A percentile compares a stretch with the other conserved stretches of the same genome.
Evolutionary conservation across 1,139 yeast species (phyloP).

Genomic region (Hyphopichia fennica): DNA sequence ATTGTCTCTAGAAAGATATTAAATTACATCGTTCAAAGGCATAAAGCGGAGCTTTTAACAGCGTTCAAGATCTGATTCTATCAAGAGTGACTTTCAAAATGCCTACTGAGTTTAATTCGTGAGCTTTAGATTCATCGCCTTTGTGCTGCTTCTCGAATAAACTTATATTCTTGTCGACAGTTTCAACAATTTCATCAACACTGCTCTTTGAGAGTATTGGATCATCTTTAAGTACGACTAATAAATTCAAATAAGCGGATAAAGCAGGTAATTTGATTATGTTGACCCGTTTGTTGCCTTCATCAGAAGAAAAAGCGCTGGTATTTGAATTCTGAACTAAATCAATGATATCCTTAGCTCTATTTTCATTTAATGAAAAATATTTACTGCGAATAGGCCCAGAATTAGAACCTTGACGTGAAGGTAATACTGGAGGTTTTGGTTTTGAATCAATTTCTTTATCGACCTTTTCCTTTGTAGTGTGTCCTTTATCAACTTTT

Average conservation of each 20-base stretch:
- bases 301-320: constrained; percentile 22
- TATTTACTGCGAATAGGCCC: constrained; percentile 18
- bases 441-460: background rate
- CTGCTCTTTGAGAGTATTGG: constrained; percentile 20
- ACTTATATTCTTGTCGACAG: constrained; percentile 15
- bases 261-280: constrained; percentile 40
- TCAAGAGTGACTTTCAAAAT: constrained; percentile 43
- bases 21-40: background rate
- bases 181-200: constrained; percentile 19
- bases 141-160: constrained; percentile 14
- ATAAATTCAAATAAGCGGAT: constrained; percentile 54
- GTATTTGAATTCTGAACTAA: constrained; percentile 35
- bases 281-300: constrained; percentile 16
- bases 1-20: background rate
- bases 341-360: constrained; percentile 39
- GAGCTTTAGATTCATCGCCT: constrained; percentile 15
- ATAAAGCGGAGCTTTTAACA: background rate
- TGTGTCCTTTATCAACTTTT: constrained; percentile 1
- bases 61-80: constrained; percentile 22
- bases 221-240: constrained; percentile 42
- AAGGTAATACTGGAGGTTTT: constrained; percentile 13
- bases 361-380: constrained; percentile 36
- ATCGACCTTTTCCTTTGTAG: background rate
- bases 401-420: constrained; percentile 1
- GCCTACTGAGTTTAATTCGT: constrained; percentile 36